These are phyloP conservation scores for Arctium lappa DNA, from an alignment of 129 eudicot species.

Conservation along the genomic window DNA sequence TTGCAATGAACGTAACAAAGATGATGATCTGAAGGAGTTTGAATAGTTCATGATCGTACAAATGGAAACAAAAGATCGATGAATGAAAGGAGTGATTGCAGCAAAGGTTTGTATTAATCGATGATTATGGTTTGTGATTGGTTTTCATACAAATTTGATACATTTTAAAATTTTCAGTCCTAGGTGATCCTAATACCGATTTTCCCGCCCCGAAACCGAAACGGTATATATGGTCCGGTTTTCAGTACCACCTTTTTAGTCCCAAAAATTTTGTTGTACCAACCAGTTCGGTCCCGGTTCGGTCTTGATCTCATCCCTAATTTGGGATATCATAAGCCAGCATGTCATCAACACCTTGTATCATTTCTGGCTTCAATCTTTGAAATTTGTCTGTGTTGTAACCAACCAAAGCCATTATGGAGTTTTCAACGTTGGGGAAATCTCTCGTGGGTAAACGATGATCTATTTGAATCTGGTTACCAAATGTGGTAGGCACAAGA, in stretches of 20 bases:
- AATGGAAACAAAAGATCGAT: conserved; percentile 13
- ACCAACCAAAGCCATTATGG: conserved; percentile 56
- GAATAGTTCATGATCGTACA: conserved; percentile 26
- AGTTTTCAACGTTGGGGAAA: conserved; percentile 67
- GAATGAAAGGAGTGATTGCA: conserved; percentile 9
- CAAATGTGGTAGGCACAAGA: neutral
- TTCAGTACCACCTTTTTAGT: too few species aligned
- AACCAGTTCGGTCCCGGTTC: too few species aligned
- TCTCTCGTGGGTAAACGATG: conserved; percentile 23
- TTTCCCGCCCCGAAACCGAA: too few species aligned
- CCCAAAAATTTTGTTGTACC: too few species aligned
- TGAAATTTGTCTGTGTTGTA: conserved; percentile 82
- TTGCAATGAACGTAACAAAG: too few species aligned
- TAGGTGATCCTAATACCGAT: too few species aligned
- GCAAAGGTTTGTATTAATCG: neutral
- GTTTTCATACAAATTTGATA: too few species aligned
- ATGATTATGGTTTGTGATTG: too few species aligned
- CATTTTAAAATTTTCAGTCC: too few species aligned
- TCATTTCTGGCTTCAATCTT: conserved; percentile 67
- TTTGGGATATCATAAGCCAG: conserved; percentile 88
- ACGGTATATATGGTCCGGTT: too few species aligned
- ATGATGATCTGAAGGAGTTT: conserved; percentile 29
- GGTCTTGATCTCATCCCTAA: too few species aligned
- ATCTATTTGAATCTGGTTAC: conserved; percentile 68
- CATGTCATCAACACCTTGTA: conserved; percentile 89